Conservation (phyloP, 495 filamentous ascomycete genomes). For the Aspergillus heteromorphus region DNA sequence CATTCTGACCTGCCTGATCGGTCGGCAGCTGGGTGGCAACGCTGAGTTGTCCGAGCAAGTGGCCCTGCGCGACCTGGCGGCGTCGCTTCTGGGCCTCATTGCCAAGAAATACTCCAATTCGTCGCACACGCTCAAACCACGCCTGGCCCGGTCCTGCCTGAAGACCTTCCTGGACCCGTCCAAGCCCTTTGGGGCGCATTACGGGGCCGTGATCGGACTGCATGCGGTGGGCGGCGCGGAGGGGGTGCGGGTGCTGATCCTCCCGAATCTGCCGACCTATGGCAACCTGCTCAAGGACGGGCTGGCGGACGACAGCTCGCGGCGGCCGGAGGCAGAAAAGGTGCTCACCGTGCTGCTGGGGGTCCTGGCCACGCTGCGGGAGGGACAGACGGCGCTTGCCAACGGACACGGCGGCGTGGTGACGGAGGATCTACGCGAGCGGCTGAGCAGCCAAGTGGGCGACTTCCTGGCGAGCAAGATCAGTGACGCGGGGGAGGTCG, state of each 20-base stretch:
- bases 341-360: constrained; percentile 57
- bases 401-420: constrained; percentile 45
- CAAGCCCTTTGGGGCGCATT: constrained; percentile 74
- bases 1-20: constrained; percentile 85
- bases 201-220: constrained; percentile 78
- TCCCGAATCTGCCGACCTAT: constrained; percentile 76
- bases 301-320: constrained; percentile 46
- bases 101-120: constrained; percentile 67
- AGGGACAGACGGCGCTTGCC: constrained; percentile 26
- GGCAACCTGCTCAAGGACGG: constrained; percentile 68
- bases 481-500: constrained; percentile 41
- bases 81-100: constrained; percentile 68
- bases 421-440: constrained; percentile 47
- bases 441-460: constrained; percentile 56
- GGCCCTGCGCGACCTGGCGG: constrained; percentile 75
- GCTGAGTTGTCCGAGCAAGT: constrained; percentile 59
- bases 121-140: constrained; percentile 72
- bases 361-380: constrained; percentile 47
- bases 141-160: constrained; percentile 84
- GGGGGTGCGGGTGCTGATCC: constrained; percentile 69
- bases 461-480: constrained; percentile 50
- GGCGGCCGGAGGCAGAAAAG: constrained; percentile 55
- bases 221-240: constrained; percentile 69
- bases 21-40: constrained; percentile 67
- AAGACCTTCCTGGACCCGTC: constrained; percentile 84